Evolutionary conservation across 2,329 filamentous ascomycete species (phyloP).

Genomic region (Teratosphaeria viscida): DNA sequence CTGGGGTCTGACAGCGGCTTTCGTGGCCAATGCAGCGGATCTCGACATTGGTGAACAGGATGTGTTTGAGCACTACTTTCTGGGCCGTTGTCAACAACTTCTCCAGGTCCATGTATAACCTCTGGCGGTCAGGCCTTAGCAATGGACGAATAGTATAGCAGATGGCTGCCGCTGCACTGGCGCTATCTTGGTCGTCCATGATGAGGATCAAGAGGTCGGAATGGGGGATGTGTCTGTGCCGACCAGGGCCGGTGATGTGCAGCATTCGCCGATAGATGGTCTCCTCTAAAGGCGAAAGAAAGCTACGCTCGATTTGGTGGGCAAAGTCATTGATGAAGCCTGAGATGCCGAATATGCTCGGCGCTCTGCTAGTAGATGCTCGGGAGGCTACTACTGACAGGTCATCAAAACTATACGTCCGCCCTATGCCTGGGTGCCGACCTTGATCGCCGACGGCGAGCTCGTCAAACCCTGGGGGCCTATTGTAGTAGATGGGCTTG

Average conservation of each 20-base stretch:
- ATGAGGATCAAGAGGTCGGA: not conserved
- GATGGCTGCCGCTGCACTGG: not conserved
- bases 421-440: not conserved
- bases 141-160: not conserved
- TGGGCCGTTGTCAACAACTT: slow-evolving; percentile 1
- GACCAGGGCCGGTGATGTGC: slow-evolving; percentile 1
- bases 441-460: not conserved
- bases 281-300: slow-evolving; percentile 5
- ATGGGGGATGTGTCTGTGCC: not conserved
- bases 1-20: not conserved
- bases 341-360: slow-evolving; percentile 3
- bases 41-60: not conserved
- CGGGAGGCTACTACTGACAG: not conserved
- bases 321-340: slow-evolving; percentile 2
- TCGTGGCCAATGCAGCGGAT: not conserved
- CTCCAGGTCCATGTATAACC: slow-evolving; percentile 1
- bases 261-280: not conserved
- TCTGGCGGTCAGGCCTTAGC: not conserved
- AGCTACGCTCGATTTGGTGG: slow-evolving; percentile 1
- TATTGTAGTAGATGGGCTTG: not conserved
- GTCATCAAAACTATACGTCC: not conserved
- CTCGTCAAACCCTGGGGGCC: not conserved
- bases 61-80: not conserved
- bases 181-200: slow-evolving; percentile 2
- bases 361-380: not conserved